phyloP scores from a whole-genome alignment of 2,329 filamentous ascomycete genomes.

The Colletotrichum simmondsii region DNA sequence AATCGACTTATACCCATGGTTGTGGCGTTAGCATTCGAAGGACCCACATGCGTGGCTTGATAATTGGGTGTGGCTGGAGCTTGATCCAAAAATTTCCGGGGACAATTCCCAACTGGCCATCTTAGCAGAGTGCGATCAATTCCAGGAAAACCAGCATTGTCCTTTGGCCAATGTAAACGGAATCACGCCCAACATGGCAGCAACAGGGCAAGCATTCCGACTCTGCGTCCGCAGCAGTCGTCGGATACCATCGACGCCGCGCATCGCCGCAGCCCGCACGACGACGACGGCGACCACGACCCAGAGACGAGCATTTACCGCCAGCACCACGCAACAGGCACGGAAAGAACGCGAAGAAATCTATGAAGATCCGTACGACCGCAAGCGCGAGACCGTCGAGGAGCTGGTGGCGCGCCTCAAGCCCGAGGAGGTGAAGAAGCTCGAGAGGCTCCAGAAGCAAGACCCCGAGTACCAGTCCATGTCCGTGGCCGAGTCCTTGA shows the following conservation, averaged over 20 bases:
- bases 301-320: slow-evolving; percentile 43
- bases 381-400: slow-evolving; percentile 19
- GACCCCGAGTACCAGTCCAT: slow-evolving; percentile 38
- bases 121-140: slow-evolving; percentile 16
- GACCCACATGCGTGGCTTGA: slow-evolving; percentile 15
- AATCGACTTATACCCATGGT: background rate
- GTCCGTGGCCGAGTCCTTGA: slow-evolving; percentile 25
- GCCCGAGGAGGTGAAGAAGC: slow-evolving; percentile 33
- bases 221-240: slow-evolving; percentile 47
- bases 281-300: slow-evolving; percentile 13
- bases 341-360: slow-evolving; percentile 33
- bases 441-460: slow-evolving; percentile 44
- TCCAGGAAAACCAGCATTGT: slow-evolving; percentile 16
- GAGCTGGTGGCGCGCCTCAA: slow-evolving; percentile 30
- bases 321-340: slow-evolving; percentile 39
- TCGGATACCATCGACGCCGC: slow-evolving; percentile 37
- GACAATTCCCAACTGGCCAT: slow-evolving; percentile 25
- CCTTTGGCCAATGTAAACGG: slow-evolving; percentile 4
- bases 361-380: background rate
- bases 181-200: slow-evolving; percentile 45
- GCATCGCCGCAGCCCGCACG: slow-evolving; percentile 11
- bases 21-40: background rate
- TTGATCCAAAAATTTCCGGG: slow-evolving; percentile 34
- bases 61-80: slow-evolving; percentile 27
- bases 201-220: slow-evolving; percentile 50